Evolutionary conservation across 2,329 filamentous ascomycete genomes (phyloP).

Genomic region (Microcyclospora pomicola): DNA sequence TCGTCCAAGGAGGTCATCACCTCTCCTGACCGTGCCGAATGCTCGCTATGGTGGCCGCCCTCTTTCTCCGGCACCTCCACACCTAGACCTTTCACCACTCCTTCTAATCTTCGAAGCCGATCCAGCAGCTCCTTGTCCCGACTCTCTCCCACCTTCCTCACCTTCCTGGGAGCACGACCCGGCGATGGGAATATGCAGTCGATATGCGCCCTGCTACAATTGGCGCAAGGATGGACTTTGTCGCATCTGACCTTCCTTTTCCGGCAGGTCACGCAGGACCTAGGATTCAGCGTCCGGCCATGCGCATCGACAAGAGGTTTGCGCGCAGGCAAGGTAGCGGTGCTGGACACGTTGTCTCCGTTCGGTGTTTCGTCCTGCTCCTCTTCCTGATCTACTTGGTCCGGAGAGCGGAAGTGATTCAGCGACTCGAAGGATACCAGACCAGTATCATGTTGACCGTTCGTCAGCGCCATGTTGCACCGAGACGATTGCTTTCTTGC

Average conservation of each 20-base stretch:
- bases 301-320: constrained; percentile 17
- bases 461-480: no score
- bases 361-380: no score
- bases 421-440: no score
- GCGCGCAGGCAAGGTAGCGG: no score
- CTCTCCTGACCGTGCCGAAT: not conserved
- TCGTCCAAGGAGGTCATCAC: not conserved
- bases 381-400: no score
- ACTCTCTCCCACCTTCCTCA: constrained; percentile 49
- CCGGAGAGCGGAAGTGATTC: no score
- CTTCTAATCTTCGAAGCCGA: constrained; percentile 57
- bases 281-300: constrained; percentile 22
- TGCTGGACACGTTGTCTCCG: no score
- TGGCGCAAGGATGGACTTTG: constrained; percentile 62
- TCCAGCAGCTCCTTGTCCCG: constrained; percentile 53
- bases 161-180: constrained; percentile 55
- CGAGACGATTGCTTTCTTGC: no score
- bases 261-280: constrained; percentile 40
- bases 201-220: constrained; percentile 56
- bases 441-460: no score
- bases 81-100: constrained; percentile 53
- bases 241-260: constrained; percentile 62
- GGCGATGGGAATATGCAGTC: constrained; percentile 63
- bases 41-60: constrained; percentile 6
- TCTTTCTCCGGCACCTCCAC: constrained; percentile 24